Evolutionary conservation across 2,329 filamentous ascomycete species (phyloP).

Genomic region (Diaporthe caulivora): DNA sequence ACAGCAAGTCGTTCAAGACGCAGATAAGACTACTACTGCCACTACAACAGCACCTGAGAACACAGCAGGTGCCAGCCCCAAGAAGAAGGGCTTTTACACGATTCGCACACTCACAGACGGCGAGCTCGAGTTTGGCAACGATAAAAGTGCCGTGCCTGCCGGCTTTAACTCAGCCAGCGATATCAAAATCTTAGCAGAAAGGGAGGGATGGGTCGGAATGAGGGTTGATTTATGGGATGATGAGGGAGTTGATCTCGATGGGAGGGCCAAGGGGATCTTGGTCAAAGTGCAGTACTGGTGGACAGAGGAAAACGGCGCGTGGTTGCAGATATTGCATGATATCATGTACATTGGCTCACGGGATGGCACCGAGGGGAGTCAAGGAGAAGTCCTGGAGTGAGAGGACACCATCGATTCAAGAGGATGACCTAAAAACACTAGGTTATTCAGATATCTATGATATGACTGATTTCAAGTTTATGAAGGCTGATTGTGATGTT

Average conservation of each 20-base stretch:
- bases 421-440: not conserved
- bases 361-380: conserved; percentile 44
- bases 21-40: not conserved
- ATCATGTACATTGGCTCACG: conserved; percentile 46
- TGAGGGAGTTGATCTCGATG: not conserved
- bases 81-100: conserved; percentile 37
- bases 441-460: not conserved
- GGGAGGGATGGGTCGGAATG: conserved; percentile 46
- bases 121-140: conserved; percentile 42
- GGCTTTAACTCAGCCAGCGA: conserved; percentile 37
- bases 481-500: no score
- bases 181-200: conserved; percentile 38
- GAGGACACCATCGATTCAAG: not conserved
- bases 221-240: conserved; percentile 48
- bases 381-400: conserved; percentile 34
- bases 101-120: conserved; percentile 39
- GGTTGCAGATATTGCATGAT: conserved; percentile 46
- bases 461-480: no score
- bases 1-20: not conserved
- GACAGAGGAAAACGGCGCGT: conserved; percentile 41
- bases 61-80: not conserved
- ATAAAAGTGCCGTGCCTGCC: conserved; percentile 36
- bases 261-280: conserved; percentile 38
- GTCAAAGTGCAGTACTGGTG: conserved; percentile 50
- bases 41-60: not conserved